phyloP scores from a whole-genome alignment of 1,284 basidiomycete genomes.

The Paramarasmius palmivorus region DNA sequence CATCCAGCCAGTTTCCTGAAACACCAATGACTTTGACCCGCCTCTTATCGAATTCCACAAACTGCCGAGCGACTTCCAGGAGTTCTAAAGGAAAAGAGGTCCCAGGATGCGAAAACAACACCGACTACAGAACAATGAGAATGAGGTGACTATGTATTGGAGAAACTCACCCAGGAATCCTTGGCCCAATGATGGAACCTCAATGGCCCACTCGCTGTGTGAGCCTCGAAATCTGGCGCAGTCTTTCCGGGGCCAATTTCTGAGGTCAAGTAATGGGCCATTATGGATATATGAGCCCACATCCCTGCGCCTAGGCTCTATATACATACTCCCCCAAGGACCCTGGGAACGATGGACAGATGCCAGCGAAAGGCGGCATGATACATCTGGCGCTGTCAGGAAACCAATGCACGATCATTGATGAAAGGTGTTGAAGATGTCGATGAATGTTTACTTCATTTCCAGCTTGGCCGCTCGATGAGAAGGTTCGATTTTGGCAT shows the following conservation, averaged over 20 bases:
- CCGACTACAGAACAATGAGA: constrained; percentile 7
- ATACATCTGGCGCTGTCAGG: too few relatives aligned
- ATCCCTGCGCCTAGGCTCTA: too few relatives aligned
- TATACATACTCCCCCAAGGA: too few relatives aligned
- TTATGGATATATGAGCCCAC: not conserved
- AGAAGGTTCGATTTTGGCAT: too few relatives aligned
- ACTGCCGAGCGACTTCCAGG: constrained; percentile 7
- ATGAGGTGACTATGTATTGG: constrained; percentile 18
- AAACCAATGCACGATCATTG: too few relatives aligned
- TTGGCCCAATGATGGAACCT: constrained; percentile 93
- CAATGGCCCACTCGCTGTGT: constrained; percentile 78
- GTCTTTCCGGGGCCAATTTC: constrained; percentile 69
- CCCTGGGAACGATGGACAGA: too few relatives aligned
- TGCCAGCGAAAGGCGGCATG: too few relatives aligned
- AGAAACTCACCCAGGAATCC: constrained; percentile 76
- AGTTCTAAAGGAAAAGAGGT: constrained; percentile 10
- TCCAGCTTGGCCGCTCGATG: too few relatives aligned
- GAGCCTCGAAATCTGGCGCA: constrained; percentile 82
- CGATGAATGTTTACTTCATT: too few relatives aligned
- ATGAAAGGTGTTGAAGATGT: too few relatives aligned
- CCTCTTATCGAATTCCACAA: constrained; percentile 10
- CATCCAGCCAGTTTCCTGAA: constrained; percentile 12
- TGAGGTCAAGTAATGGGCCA: not conserved
- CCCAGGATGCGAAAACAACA: constrained; percentile 15
- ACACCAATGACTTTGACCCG: constrained; percentile 11